A percentile compares a stretch with the other conserved stretches of the same genome.
Evolutionary conservation across 2,329 filamentous ascomycete species (phyloP).

Genomic region (Xylaria sp.): DNA sequence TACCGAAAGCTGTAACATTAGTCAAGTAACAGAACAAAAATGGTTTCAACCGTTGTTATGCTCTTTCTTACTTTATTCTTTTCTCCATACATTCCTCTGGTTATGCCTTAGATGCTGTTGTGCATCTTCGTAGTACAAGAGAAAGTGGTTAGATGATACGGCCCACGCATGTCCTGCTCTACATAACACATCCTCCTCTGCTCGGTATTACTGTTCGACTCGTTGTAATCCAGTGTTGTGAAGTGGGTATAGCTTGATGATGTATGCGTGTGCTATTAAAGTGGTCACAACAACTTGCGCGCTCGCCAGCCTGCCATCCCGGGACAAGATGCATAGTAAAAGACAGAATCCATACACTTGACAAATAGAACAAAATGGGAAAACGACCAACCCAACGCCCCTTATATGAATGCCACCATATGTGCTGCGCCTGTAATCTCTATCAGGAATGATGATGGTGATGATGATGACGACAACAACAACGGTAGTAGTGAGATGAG

Average conservation of each 20-base stretch:
- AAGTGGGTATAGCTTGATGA: constrained; percentile 8
- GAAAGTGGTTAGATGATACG: constrained; percentile 7
- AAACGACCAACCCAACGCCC: constrained; percentile 39
- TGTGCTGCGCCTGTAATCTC: constrained; percentile 38
- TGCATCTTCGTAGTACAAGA: constrained; percentile 3
- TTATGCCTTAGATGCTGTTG: constrained; percentile 5
- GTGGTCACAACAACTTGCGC: constrained; percentile 15
- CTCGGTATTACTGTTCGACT: constrained; percentile 1
- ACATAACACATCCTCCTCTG: constrained; percentile 10
- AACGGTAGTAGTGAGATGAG: neutral
- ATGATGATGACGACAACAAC: neutral
- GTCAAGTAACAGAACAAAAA: neutral
- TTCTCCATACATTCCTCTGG: neutral
- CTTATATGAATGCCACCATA: constrained; percentile 43
- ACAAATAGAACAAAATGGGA: constrained; percentile 22
- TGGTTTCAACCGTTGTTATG: constrained; percentile 1
- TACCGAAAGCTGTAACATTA: constrained; percentile 17
- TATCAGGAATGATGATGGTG: constrained; percentile 29
- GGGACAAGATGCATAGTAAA: constrained; percentile 26
- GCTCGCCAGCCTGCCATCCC: constrained; percentile 21
- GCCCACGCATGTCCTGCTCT: constrained; percentile 15
- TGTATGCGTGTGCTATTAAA: constrained; percentile 1
- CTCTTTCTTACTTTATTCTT: neutral
- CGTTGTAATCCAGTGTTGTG: constrained; percentile 1
- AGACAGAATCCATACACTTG: constrained; percentile 23